Evolutionary conservation across 306 rosid species (phyloP).

Genomic region (Vigna reflexopilosa): DNA sequence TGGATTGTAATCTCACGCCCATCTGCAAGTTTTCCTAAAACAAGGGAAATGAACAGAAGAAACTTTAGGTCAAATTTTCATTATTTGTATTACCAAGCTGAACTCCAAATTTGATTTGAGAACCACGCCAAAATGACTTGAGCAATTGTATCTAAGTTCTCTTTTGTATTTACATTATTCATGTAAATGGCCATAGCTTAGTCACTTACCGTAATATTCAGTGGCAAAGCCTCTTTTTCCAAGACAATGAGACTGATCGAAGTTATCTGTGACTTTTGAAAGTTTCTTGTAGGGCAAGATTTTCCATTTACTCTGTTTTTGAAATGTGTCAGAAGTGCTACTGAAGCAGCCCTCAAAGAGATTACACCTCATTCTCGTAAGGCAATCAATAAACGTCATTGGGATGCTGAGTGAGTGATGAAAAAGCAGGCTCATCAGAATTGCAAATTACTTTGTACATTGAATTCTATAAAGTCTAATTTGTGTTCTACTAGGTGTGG

Average conservation of each 20-base stretch:
- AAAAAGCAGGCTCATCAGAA: background rate
- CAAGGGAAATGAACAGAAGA: background rate
- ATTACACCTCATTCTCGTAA: conserved; percentile 10
- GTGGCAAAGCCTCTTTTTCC: background rate
- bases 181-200: background rate
- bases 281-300: conserved; percentile 30
- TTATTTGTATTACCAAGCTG: background rate
- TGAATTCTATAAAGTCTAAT: background rate
- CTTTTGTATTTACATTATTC: background rate
- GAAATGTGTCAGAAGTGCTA: background rate
- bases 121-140: too few relatives aligned
- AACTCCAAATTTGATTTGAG: too few relatives aligned
- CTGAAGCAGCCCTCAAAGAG: conserved; percentile 31
- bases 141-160: background rate
- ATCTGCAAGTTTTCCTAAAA: conserved; percentile 38
- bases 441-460: background rate
- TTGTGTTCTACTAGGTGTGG: background rate
- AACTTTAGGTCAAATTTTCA: background rate
- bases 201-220: conserved; percentile 39
- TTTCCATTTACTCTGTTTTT: conserved; percentile 9
- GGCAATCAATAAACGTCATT: background rate
- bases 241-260: conserved; percentile 20
- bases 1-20: conserved; percentile 31
- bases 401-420: background rate
- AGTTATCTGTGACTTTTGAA: conserved; percentile 30